These are phyloP conservation scores for Caloboletus inedulis DNA, from an alignment of 1,284 basidiomycete species.

Conservation along the genomic window DNA sequence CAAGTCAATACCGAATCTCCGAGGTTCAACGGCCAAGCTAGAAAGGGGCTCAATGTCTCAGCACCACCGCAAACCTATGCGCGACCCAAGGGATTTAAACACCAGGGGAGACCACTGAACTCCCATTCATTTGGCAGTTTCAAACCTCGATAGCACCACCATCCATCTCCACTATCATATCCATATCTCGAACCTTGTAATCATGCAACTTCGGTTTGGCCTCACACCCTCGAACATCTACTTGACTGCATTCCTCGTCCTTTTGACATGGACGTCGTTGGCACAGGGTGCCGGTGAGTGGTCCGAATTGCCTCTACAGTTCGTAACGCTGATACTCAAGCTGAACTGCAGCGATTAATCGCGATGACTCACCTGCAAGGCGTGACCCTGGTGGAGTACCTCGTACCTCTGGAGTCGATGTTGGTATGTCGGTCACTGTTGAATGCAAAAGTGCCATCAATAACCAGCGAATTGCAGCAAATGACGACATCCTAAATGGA, in stretches of 20 bases:
- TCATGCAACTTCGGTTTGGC: constrained; percentile 4
- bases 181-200: neutral
- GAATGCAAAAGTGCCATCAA: neutral
- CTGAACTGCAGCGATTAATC: constrained; percentile 6
- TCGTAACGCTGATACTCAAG: neutral
- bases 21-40: neutral
- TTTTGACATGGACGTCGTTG: constrained; percentile 8
- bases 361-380: neutral
- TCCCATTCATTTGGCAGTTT: neutral
- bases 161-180: neutral
- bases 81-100: constrained; percentile 7
- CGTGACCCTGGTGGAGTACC: neutral
- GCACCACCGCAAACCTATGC: constrained; percentile 10
- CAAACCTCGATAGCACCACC: neutral
- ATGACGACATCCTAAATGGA: neutral
- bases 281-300: constrained; percentile 14
- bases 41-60: neutral
- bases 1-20: neutral
- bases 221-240: neutral
- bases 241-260: neutral
- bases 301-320: neutral
- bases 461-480: neutral
- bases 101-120: neutral
- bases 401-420: neutral
- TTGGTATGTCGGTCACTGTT: constrained; percentile 2